Conservation (phyloP, 2,329 filamentous ascomycete species). For the Beauveria bassiana region DNA sequence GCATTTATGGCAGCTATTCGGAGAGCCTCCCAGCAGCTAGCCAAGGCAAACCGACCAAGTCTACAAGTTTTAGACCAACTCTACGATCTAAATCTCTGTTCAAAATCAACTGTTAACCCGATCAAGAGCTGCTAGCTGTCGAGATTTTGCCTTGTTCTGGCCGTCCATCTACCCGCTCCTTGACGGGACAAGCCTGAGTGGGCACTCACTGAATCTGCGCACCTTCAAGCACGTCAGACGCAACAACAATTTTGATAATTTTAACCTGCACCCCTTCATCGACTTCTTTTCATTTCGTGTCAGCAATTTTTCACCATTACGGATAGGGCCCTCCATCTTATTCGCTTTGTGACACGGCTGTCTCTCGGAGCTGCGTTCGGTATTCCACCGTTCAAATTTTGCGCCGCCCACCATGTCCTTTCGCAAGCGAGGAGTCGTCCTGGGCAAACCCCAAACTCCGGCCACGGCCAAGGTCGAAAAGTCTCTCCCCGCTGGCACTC, state of each 20-base stretch:
- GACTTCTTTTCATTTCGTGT: neutral
- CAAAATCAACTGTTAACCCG: too few relatives aligned
- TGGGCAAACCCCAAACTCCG: slow-evolving; percentile 26
- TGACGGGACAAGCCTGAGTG: neutral
- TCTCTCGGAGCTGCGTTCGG: neutral
- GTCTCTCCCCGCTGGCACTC: slow-evolving; percentile 43
- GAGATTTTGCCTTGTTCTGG: neutral
- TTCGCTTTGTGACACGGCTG: neutral
- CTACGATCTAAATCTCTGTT: too few relatives aligned
- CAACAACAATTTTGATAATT: neutral
- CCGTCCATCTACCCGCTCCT: neutral
- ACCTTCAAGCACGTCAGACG: neutral
- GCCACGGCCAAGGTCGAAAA: slow-evolving; percentile 24
- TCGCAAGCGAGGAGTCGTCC: slow-evolving; percentile 47
- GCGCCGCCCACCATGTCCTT: slow-evolving; percentile 43
- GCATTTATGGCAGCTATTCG: too few relatives aligned
- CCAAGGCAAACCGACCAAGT: too few relatives aligned
- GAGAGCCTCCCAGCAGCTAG: too few relatives aligned
- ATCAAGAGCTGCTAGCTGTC: too few relatives aligned
- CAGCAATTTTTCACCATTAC: neutral
- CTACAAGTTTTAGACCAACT: too few relatives aligned
- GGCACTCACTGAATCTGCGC: neutral
- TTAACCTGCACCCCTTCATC: neutral
- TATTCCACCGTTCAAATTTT: neutral
- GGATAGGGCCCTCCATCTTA: neutral